Percentiles rank a stretch among this genome's conserved stretches.
These are phyloP conservation scores for Graphiopsis chlorocephala DNA, from an alignment of 2,329 filamentous ascomycete genomes.

Conservation along the genomic window DNA sequence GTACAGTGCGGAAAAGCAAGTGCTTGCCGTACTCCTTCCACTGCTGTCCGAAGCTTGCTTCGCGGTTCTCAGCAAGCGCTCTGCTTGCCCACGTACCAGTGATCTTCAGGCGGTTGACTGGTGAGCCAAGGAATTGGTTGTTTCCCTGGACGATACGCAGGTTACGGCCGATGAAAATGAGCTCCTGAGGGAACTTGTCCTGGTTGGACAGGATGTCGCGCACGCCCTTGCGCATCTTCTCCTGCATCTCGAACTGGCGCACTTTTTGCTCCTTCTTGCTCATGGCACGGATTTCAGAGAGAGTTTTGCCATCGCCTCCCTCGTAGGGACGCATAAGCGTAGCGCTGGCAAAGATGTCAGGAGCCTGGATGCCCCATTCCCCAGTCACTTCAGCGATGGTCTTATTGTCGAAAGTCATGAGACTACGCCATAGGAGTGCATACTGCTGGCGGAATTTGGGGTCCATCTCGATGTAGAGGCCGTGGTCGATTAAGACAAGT, in stretches of 20 bases:
- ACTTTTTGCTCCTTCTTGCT: constrained; percentile 55
- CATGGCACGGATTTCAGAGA: constrained; percentile 50
- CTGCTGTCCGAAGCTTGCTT: constrained; percentile 61
- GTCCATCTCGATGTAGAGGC: constrained; percentile 89
- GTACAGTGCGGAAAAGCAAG: constrained; percentile 73
- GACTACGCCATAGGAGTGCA: constrained; percentile 84
- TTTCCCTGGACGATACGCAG: constrained; percentile 91
- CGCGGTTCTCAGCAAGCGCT: constrained; percentile 72
- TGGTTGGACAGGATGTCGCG: constrained; percentile 81
- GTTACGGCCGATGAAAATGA: constrained; percentile 89
- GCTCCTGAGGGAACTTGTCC: constrained; percentile 82
- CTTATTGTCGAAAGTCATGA: constrained; percentile 89
- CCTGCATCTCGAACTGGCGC: constrained; percentile 75
- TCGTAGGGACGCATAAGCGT: constrained; percentile 89
- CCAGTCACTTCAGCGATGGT: constrained; percentile 70
- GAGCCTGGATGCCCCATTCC: constrained; percentile 82
- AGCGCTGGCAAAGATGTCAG: constrained; percentile 87
- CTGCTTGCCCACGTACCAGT: constrained; percentile 86
- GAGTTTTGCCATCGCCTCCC: constrained; percentile 71
- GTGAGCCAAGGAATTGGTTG: constrained; percentile 85
- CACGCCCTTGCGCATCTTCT: constrained; percentile 67
- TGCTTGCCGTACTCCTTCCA: constrained; percentile 71
- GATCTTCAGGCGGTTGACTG: constrained; percentile 89
- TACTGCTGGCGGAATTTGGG: constrained; percentile 83
- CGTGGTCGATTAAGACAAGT: constrained; percentile 94